Evolutionary conservation across 164 flowering plant genomes (phyloP).

Genomic region (Cinnamomum chago): DNA sequence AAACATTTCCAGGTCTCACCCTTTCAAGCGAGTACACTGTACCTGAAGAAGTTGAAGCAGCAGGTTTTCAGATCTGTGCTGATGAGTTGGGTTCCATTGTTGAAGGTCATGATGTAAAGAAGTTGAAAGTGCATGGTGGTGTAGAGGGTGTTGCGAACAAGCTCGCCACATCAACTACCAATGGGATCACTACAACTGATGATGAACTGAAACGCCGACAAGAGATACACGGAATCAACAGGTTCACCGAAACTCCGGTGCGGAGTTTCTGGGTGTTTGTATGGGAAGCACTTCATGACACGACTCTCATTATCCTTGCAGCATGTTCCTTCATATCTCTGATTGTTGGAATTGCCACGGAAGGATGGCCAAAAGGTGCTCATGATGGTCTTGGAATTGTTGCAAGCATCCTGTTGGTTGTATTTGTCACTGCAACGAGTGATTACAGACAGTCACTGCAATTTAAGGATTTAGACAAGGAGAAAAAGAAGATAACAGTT

Average conservation of each 20-base stretch:
- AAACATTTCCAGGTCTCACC: conserved; percentile 42
- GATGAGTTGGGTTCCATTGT: conserved; percentile 84
- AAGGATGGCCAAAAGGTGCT: conserved; percentile 98
- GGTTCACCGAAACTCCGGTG: conserved; percentile 65
- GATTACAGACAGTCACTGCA: conserved; percentile 91
- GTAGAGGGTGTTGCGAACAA: conserved; percentile 64
- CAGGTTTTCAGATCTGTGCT: conserved; percentile 79
- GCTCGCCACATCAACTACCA: conserved; percentile 54
- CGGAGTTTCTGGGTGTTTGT: conserved; percentile 78
- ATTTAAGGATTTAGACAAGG: conserved; percentile 90
- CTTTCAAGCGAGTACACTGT: conserved; percentile 47
- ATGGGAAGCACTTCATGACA: conserved; percentile 98
- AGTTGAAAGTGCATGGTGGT: conserved; percentile 77
- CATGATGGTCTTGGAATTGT: conserved; percentile 97
- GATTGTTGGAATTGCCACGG: conserved; percentile 71
- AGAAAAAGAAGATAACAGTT: conserved; percentile 82
- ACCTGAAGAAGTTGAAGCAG: conserved; percentile 71
- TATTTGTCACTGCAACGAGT: conserved; percentile 93
- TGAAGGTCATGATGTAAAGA: conserved; percentile 75
- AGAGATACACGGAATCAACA: conserved; percentile 72
- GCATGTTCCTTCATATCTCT: conserved; percentile 81
- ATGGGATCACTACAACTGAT: conserved; percentile 55
- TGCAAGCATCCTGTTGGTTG: conserved; percentile 86
- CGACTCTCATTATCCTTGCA: conserved; percentile 86
- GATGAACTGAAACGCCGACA: conserved; percentile 42